phyloP scores from a whole-genome alignment of 768 basidiomycete genomes.

The Tylopilus sp. region DNA sequence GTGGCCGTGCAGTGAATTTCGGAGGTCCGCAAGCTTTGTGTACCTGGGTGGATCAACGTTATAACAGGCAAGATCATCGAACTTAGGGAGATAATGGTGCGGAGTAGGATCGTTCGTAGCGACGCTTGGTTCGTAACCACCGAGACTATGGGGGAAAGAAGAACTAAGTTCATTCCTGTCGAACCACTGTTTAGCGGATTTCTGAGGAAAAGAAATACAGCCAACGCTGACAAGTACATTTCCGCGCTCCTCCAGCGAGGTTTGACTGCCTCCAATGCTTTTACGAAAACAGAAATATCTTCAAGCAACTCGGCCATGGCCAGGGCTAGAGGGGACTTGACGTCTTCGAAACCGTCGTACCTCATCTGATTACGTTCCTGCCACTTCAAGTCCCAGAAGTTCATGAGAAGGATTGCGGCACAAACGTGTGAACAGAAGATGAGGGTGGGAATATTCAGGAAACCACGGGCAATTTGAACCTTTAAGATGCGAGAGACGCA shows the following conservation, averaged over 20 bases:
- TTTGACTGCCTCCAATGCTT: slow-evolving; percentile 25
- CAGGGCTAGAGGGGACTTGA: slow-evolving; percentile 28
- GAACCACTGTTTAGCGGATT: slow-evolving; percentile 33
- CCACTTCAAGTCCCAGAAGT: slow-evolving; percentile 55
- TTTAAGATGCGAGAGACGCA: slow-evolving; percentile 60
- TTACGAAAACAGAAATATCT: slow-evolving; percentile 26
- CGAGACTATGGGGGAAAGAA: slow-evolving; percentile 28
- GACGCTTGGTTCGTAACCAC: slow-evolving; percentile 18
- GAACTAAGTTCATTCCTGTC: slow-evolving; percentile 25
- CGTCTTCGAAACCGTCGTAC: slow-evolving; percentile 21
- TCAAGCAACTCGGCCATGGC: slow-evolving; percentile 33
- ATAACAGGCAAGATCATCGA: slow-evolving; percentile 9
- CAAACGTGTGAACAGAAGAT: slow-evolving; percentile 48
- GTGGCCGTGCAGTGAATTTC: slow-evolving; percentile 14
- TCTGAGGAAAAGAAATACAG: slow-evolving; percentile 12
- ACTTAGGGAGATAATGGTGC: slow-evolving; percentile 1
- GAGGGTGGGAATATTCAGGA: slow-evolving; percentile 41
- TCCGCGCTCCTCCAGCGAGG: slow-evolving; percentile 33
- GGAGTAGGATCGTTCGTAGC: slow-evolving; percentile 9
- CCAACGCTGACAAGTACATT: slow-evolving; percentile 34
- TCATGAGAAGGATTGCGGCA: slow-evolving; percentile 51
- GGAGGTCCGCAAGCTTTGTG: slow-evolving; percentile 11
- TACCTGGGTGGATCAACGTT: slow-evolving; percentile 14
- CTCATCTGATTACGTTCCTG: slow-evolving; percentile 38
- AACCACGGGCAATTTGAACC: slow-evolving; percentile 43